These are phyloP conservation scores for Scortechinia acanthostroma DNA, from an alignment of 2,329 filamentous ascomycete species.

Conservation along the genomic window DNA sequence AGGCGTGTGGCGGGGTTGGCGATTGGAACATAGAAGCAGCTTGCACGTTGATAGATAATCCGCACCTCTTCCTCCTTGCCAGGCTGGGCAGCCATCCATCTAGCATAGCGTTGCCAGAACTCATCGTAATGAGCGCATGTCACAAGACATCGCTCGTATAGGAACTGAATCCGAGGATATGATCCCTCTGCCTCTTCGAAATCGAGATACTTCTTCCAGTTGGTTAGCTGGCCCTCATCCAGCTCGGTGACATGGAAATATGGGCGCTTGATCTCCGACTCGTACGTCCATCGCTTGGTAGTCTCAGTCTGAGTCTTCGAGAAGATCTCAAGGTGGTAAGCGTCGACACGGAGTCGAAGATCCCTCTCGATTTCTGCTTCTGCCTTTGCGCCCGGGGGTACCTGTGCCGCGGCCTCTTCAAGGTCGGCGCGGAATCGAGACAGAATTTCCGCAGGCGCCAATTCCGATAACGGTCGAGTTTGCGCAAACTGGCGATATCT, in stretches of 20 bases:
- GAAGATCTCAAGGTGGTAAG: slow-evolving; percentile 74
- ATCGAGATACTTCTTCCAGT: slow-evolving; percentile 94
- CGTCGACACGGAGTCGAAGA: slow-evolving; percentile 72
- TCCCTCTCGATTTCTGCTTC: slow-evolving; percentile 80
- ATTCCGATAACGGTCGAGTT: slow-evolving; percentile 63
- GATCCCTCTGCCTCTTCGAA: slow-evolving; percentile 86
- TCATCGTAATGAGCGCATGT: slow-evolving; percentile 93
- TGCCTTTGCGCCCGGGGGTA: slow-evolving; percentile 43
- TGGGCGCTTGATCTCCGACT: slow-evolving; percentile 87
- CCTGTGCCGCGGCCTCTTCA: slow-evolving; percentile 50
- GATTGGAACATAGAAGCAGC: slow-evolving; percentile 79
- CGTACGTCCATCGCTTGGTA: slow-evolving; percentile 87
- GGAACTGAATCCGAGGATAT: slow-evolving; percentile 66
- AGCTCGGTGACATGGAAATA: slow-evolving; percentile 96
- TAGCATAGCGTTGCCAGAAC: slow-evolving; percentile 93
- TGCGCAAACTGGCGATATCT: slow-evolving; percentile 75
- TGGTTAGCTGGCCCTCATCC: slow-evolving; percentile 74
- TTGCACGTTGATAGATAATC: slow-evolving; percentile 83
- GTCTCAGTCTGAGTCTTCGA: slow-evolving; percentile 78
- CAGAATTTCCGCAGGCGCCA: slow-evolving; percentile 64
- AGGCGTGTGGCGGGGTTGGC: slow-evolving; percentile 76
- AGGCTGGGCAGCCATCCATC: slow-evolving; percentile 81
- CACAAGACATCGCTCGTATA: slow-evolving; percentile 90
- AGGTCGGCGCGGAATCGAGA: slow-evolving; percentile 66
- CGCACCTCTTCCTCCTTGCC: slow-evolving; percentile 83